Percentiles rank a stretch among this genome's conserved stretches.
Evolutionary conservation across 78 protist species (phyloP).

Genomic region (Protostelium mycophagum): DNA sequence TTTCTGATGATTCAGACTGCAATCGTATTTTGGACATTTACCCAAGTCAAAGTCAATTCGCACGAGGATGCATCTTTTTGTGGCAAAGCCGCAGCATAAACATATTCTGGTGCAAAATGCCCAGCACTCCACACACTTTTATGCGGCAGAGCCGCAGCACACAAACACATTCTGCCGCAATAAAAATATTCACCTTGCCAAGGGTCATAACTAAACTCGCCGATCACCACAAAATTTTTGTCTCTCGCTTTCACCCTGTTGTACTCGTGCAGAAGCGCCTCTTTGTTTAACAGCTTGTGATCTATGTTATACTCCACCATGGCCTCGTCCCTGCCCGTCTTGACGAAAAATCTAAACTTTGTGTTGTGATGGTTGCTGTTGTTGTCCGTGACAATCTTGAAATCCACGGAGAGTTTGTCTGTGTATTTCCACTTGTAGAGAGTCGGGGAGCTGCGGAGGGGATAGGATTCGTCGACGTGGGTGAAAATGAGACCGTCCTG

Average conservation of each 20-base stretch:
- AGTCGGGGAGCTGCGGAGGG: constrained; percentile 3
- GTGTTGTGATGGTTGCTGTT: no score
- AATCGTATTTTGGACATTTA: no score
- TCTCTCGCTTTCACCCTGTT: neutral
- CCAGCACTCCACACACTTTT: no score
- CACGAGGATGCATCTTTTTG: no score
- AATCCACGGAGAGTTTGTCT: constrained; percentile 51
- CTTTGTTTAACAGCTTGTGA: constrained; percentile 3
- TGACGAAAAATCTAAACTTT: constrained; percentile 17
- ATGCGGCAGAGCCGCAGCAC: no score
- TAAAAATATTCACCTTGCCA: no score
- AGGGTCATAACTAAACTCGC: neutral
- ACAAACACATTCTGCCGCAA: no score
- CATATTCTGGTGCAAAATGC: no score
- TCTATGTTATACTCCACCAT: constrained; percentile 9
- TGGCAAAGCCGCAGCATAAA: no score
- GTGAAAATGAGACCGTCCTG: constrained; percentile 56
- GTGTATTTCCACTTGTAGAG: constrained; percentile 50
- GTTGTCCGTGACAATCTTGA: constrained; percentile 8
- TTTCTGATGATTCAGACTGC: neutral
- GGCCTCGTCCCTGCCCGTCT: constrained; percentile 16
- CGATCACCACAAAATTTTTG: neutral
- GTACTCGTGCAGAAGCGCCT: constrained; percentile 7
- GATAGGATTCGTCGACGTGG: constrained; percentile 18
- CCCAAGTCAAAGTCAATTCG: no score